phyloP scores from a whole-genome alignment of 345 rosid genomes.

The Citrus glauca region DNA sequence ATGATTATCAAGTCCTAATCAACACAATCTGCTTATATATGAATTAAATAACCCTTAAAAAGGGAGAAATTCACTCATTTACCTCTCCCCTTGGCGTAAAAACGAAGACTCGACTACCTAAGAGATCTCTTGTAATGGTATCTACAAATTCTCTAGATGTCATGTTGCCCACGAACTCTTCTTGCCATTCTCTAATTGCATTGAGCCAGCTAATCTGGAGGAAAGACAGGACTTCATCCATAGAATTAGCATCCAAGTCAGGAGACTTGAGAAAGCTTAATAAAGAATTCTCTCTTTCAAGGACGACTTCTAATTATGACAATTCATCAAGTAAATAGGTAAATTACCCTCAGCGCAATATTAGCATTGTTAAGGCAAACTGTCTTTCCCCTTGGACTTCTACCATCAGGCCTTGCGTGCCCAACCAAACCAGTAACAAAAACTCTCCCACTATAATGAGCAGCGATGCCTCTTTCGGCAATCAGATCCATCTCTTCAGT shows the following conservation, averaged over 20 bases:
- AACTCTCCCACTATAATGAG: conserved; percentile 91
- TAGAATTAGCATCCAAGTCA: conserved; percentile 29
- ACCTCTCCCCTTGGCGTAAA: conserved; percentile 90
- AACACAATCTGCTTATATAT: not conserved
- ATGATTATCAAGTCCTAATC: conserved; percentile 12
- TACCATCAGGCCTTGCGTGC: conserved; percentile 55
- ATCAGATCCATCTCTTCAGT: conserved; percentile 98
- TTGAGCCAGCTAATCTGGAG: conserved; percentile 92
- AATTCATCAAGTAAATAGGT: conserved; percentile 16
- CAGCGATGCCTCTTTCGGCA: conserved; percentile 97
- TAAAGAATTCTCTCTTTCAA: conserved; percentile 7
- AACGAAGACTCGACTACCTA: conserved; percentile 95
- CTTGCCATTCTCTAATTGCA: conserved; percentile 99
- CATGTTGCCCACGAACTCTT: conserved; percentile 99
- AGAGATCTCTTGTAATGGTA: conserved; percentile 79
- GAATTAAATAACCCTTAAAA: conserved; percentile 8
- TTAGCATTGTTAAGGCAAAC: conserved; percentile 88
- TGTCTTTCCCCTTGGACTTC: conserved; percentile 72
- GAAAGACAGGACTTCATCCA: conserved; percentile 25
- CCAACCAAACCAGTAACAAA: conserved; percentile 74
- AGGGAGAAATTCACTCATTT: conserved; percentile 18
- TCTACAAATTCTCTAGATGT: conserved; percentile 99
- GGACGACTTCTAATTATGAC: conserved; percentile 12
- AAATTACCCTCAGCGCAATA: conserved; percentile 85
- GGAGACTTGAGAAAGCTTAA: conserved; percentile 7